phyloP scores from a whole-genome alignment of 805 yeast species.

The Metschnikowia baotianmanensis region DNA sequence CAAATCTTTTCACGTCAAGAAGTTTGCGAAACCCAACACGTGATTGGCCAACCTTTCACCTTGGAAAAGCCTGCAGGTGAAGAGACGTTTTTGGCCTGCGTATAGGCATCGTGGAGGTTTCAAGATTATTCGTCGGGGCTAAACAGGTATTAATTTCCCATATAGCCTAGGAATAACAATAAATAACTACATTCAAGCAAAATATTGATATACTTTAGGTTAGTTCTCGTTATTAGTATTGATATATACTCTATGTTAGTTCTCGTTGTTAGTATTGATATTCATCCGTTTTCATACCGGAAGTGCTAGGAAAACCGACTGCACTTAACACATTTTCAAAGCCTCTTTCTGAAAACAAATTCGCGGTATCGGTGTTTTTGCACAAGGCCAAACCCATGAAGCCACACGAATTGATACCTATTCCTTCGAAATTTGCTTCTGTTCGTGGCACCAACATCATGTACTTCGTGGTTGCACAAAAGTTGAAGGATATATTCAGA shows the following conservation, averaged over 20 bases:
- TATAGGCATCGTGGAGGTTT: too few relatives aligned
- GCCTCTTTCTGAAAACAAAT: conserved; percentile 47
- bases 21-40: conserved; percentile 11
- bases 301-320: conserved; percentile 65
- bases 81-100: too few relatives aligned
- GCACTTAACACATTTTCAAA: conserved; percentile 53
- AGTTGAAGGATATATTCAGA: conserved; percentile 66
- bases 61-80: too few relatives aligned
- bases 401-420: conserved; percentile 80
- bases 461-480: conserved; percentile 79
- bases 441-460: conserved; percentile 85
- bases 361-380: conserved; percentile 56
- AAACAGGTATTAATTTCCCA: too few relatives aligned
- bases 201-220: too few relatives aligned
- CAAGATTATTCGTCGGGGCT: too few relatives aligned
- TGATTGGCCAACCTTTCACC: too few relatives aligned
- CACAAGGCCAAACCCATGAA: conserved; percentile 75
- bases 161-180: too few relatives aligned
- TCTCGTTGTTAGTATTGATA: conserved; percentile 50
- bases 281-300: conserved; percentile 56
- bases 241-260: too few relatives aligned
- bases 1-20: conserved; percentile 8
- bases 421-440: conserved; percentile 46
- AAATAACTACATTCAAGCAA: too few relatives aligned
- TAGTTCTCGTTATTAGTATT: too few relatives aligned